Evolutionary conservation across 805 yeast species (phyloP).

Genomic region (Ogataea philodendri): DNA sequence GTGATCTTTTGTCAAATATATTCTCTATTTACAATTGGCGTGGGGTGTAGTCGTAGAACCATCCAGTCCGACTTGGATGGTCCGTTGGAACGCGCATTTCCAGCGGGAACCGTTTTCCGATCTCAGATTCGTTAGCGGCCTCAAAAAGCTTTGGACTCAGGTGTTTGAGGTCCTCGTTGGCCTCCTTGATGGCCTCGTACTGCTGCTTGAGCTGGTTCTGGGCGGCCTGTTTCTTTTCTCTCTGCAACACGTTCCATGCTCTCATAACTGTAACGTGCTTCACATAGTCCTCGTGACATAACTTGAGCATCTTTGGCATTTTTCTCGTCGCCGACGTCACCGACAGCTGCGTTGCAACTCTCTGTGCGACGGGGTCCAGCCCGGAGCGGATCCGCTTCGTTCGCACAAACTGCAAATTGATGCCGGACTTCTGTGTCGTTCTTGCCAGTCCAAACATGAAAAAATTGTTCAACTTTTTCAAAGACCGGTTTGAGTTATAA

Average conservation of each 20-base stretch:
- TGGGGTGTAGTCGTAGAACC: conserved; percentile 61
- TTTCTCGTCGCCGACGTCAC: conserved; percentile 85
- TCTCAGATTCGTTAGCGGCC: conserved; percentile 57
- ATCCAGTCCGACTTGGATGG: conserved; percentile 75
- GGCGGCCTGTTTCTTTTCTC: conserved; percentile 46
- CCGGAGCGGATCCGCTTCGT: conserved; percentile 31
- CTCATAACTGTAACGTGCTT: conserved; percentile 79
- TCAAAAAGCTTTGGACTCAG: conserved; percentile 55
- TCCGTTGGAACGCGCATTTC: conserved; percentile 89
- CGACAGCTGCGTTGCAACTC: conserved; percentile 54
- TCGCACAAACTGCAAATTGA: conserved; percentile 45
- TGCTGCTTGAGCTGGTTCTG: conserved; percentile 52
- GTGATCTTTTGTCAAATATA: conserved; percentile 7
- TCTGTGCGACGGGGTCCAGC: conserved; percentile 32
- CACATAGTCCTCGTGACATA: conserved; percentile 75
- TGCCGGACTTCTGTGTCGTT: conserved; percentile 9
- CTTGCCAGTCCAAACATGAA: conserved; percentile 15
- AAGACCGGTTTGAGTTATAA: too few species aligned
- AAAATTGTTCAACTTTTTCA: too few species aligned
- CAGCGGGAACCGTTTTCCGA: conserved; percentile 66
- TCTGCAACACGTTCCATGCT: conserved; percentile 73
- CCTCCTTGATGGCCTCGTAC: conserved; percentile 60
- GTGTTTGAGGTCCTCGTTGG: conserved; percentile 65
- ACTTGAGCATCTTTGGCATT: conserved; percentile 76
- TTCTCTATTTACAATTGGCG: conserved; percentile 18